phyloP scores from a whole-genome alignment of 202 grass and related monocot genomes.

The Musa balbisiana region DNA sequence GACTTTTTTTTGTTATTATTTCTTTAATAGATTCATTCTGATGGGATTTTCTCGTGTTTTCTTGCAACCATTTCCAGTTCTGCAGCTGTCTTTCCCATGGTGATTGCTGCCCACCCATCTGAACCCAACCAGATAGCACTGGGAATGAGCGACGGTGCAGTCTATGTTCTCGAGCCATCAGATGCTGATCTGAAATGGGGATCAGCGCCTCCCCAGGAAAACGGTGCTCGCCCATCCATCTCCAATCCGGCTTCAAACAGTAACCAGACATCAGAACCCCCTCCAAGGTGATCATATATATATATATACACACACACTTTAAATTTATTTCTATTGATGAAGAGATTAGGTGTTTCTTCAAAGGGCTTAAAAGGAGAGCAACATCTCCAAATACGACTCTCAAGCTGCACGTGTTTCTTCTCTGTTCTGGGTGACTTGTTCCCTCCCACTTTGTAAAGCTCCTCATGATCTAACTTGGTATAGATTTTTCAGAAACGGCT shows the following conservation, averaged over 20 bases:
- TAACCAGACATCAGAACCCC: slow-evolving; percentile 65
- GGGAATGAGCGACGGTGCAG: slow-evolving; percentile 81
- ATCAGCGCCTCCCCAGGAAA: slow-evolving; percentile 56
- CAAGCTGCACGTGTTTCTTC: too few relatives aligned
- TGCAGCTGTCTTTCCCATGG: slow-evolving; percentile 52
- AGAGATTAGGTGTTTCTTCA: too few relatives aligned
- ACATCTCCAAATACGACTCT: too few relatives aligned
- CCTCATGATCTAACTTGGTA: too few relatives aligned
- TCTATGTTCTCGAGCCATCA: slow-evolving; percentile 85
- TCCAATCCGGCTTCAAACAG: slow-evolving; percentile 41
- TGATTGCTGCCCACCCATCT: slow-evolving; percentile 81
- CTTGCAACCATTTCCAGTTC: slow-evolving; percentile 31
- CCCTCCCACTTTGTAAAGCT: too few relatives aligned
- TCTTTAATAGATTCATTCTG: neutral
- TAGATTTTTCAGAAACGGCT: too few relatives aligned
- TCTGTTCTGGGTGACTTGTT: too few relatives aligned
- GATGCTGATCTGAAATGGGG: slow-evolving; percentile 83
- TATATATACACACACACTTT: too few relatives aligned
- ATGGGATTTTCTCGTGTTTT: neutral
- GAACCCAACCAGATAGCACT: slow-evolving; percentile 94
- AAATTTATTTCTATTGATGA: too few relatives aligned
- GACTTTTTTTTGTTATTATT: too few relatives aligned
- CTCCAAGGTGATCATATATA: slow-evolving; percentile 40
- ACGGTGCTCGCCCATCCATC: slow-evolving; percentile 50
- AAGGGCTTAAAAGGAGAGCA: too few relatives aligned